phyloP scores from a whole-genome alignment of 169 alveolate species.

The Cryptosporidium muris region DNA sequence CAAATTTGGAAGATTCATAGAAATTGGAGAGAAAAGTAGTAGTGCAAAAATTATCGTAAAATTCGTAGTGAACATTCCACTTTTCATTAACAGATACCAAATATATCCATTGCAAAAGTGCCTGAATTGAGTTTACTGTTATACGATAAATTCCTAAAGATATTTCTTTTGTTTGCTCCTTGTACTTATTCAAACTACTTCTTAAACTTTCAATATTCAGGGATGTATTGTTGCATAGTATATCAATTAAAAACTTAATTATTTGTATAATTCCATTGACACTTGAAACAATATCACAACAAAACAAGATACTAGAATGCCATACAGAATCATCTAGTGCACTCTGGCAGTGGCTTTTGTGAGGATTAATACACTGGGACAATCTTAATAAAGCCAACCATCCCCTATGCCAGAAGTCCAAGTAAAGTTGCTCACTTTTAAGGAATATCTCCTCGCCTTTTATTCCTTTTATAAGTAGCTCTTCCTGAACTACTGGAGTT shows the following conservation, averaged over 20 bases:
- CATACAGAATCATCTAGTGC: constrained; percentile 28
- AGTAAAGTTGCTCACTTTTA: neutral
- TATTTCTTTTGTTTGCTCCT: neutral
- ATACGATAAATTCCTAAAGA: constrained; percentile 10
- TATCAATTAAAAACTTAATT: neutral
- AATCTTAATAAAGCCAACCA: constrained; percentile 47
- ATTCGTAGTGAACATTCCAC: constrained; percentile 23
- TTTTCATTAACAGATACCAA: constrained; percentile 4
- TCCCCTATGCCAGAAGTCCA: constrained; percentile 48
- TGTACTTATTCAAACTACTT: neutral
- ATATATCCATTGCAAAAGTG: constrained; percentile 41
- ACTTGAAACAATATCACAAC: constrained; percentile 54
- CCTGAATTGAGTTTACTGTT: constrained; percentile 15
- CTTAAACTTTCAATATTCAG: neutral
- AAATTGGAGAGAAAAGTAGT: neutral
- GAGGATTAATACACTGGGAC: constrained; percentile 34
- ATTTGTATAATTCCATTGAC: constrained; percentile 37
- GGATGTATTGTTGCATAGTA: neutral
- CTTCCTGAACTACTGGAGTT: constrained; percentile 8
- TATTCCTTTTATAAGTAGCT: neutral
- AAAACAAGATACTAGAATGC: constrained; percentile 55
- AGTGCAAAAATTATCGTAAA: neutral
- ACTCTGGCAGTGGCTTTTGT: neutral
- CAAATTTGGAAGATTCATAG: neutral
- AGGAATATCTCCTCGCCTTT: neutral